These are phyloP conservation scores for Stentor coeruleus DNA, from an alignment of 73 alveolate species.

Conservation along the genomic window DNA sequence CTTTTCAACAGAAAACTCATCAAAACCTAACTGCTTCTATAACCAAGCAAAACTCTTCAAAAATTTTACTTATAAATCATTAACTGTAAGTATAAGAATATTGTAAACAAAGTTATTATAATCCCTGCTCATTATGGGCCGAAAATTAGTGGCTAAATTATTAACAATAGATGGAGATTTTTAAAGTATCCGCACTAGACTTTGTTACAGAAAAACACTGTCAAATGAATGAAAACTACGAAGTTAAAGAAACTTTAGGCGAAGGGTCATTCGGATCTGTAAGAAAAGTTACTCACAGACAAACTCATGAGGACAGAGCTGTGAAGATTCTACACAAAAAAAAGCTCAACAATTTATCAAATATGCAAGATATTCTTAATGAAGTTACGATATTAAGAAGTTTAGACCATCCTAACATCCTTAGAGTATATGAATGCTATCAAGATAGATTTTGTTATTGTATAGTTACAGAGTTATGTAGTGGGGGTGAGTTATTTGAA, in stretches of 20 bases:
- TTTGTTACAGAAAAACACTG: neutral
- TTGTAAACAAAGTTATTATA: too few relatives aligned
- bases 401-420: conserved; percentile 57
- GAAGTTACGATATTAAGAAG: conserved; percentile 41
- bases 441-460: conserved; percentile 42
- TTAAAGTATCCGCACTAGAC: neutral
- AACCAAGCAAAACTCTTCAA: too few relatives aligned
- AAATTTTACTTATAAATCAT: too few relatives aligned
- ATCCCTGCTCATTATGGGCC: too few relatives aligned
- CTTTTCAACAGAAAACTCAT: too few relatives aligned
- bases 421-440: conserved; percentile 43
- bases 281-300: neutral
- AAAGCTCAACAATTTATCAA: neutral
- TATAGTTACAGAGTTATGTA: conserved; percentile 47
- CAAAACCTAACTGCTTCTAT: too few relatives aligned
- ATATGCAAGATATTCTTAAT: neutral
- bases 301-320: conserved; percentile 6
- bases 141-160: too few relatives aligned
- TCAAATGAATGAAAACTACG: neutral
- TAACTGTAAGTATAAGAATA: too few relatives aligned
- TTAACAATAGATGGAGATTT: too few relatives aligned
- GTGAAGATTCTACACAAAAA: neutral
- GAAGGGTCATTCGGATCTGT: conserved; percentile 25
- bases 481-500: conserved; percentile 90
- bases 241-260: conserved; percentile 1